Base-by-base conservation (phyloP, 2,329 filamentous ascomycete species). In the Monilinia laxa region DNA sequence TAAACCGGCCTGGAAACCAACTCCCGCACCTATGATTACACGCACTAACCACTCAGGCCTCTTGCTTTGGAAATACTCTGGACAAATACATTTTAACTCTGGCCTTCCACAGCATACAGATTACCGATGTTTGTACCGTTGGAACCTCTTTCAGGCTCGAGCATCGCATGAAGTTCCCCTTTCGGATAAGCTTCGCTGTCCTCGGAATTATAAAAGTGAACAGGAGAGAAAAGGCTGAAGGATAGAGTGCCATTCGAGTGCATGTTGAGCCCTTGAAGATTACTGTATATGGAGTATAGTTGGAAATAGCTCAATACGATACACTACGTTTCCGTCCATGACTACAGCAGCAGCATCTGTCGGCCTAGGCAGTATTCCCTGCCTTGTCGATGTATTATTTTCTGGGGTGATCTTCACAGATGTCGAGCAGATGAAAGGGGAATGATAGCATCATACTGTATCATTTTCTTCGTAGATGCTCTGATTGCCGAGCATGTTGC, bases 1-100 rank as follows among this genome's bases (percentile, higher is more conserved):
- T 51, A 65, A 64, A 65, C 60, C 55, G 40, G 18, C 63, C 55
- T 52, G 52, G 52, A 23, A n/a, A 12, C 38, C 18, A 56, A 35
- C 20, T 52, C 31, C 35, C 35, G 53, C 63, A 52, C 23, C 25
- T 25, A 3, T 59, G 28, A 51, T 59, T 59, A 65, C 35, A 52
- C 64, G 64, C 31, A 31, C 47, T 52, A 35, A 28, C 55, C 64
- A 65, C 55, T 65, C 64, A 60, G 35, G 40, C 47, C 47, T 60
- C 47, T 51, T 35, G 35, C 55, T 60, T 65, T 25, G 18, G 47
- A 42, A 47, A 45, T 16, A 14, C 55, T 25, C 12, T 60, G 28
- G 23, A n/a, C 31, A 60, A 16, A 45, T 53, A 47, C 53, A 23
- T 65, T 53, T 35, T 35, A 23, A 65, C 54, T 40, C 35, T 52